These are phyloP conservation scores for Coleophoma cylindrospora DNA, from an alignment of 2,329 filamentous ascomycete species.

Conservation along the genomic window DNA sequence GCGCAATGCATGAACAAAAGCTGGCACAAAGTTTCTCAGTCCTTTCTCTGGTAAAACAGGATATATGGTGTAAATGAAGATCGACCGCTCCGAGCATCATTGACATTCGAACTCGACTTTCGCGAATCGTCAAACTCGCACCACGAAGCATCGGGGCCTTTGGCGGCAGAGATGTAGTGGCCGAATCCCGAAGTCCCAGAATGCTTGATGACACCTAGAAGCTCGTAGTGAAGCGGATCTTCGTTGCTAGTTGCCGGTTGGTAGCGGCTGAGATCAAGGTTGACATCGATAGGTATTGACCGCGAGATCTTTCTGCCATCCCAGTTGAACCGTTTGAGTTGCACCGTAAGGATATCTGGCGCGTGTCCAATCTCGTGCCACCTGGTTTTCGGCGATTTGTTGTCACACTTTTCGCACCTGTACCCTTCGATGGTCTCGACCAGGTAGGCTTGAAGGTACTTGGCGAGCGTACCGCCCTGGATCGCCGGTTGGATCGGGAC, in stretches of 20 bases:
- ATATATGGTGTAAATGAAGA: slow-evolving; percentile 12
- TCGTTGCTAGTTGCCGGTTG: slow-evolving; percentile 5
- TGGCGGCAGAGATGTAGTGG: slow-evolving; percentile 15
- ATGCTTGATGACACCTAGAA: slow-evolving; percentile 26
- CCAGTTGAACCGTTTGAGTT: slow-evolving; percentile 22
- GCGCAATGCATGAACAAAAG: no score
- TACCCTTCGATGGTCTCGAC: slow-evolving; percentile 18
- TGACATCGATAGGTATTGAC: slow-evolving; percentile 10
- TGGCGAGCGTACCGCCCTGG: slow-evolving; percentile 9
- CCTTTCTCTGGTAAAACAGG: slow-evolving; percentile 10
- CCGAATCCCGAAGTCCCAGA: slow-evolving; percentile 6
- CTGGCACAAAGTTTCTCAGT: background rate
- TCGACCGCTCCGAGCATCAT: slow-evolving; percentile 1
- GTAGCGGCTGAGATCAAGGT: slow-evolving; percentile 19
- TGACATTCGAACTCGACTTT: background rate
- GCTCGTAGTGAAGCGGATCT: slow-evolving; percentile 18
- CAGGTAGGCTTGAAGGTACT: slow-evolving; percentile 18
- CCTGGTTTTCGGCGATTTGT: slow-evolving; percentile 7
- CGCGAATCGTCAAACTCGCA: slow-evolving; percentile 11
- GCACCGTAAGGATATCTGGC: slow-evolving; percentile 20
- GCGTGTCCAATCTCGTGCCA: slow-evolving; percentile 14
- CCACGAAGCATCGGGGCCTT: slow-evolving; percentile 10
- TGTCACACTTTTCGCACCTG: slow-evolving; percentile 19
- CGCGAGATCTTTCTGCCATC: slow-evolving; percentile 14
- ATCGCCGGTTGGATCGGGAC: slow-evolving; percentile 18